Evolutionary conservation across 2,329 filamentous ascomycete genomes (phyloP).

Genomic region (Alternaria sp.): DNA sequence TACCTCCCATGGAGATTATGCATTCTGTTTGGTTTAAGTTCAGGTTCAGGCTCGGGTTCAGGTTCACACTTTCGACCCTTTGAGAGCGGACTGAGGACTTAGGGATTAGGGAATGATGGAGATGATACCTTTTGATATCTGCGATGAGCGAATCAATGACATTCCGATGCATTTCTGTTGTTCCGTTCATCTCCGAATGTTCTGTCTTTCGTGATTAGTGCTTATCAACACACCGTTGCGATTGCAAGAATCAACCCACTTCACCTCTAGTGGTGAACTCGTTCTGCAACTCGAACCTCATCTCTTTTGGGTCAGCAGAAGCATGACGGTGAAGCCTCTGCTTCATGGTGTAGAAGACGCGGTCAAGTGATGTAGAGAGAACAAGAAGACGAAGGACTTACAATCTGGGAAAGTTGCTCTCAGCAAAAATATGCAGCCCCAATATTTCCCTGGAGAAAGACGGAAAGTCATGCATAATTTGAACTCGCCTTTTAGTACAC

Average conservation of each 20-base stretch:
- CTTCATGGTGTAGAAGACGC: no score
- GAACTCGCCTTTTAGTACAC: not conserved
- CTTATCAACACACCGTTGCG: not conserved
- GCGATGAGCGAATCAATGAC: not conserved
- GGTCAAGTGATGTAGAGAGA: no score
- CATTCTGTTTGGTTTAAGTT: not conserved
- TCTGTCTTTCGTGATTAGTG: not conserved
- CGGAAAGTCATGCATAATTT: not conserved
- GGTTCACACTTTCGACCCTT: not conserved
- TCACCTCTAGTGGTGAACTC: no score
- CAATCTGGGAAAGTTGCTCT: no score
- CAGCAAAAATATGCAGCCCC: no score
- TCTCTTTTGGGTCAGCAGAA: no score
- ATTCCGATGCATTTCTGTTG: not conserved
- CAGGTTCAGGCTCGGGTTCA: not conserved
- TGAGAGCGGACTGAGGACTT: not conserved
- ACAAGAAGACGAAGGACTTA: no score
- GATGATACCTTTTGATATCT: constrained; percentile 2
- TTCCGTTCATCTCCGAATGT: not conserved
- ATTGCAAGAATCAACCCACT: no score
- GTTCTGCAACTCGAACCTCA: no score
- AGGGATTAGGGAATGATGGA: not conserved
- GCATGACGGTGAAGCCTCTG: no score
- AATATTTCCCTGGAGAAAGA: not conserved
- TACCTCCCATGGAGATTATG: constrained; percentile 3